These are phyloP conservation scores for Zygnema cylindricum DNA, from an alignment of 139 green algal species.

Conservation along the genomic window DNA sequence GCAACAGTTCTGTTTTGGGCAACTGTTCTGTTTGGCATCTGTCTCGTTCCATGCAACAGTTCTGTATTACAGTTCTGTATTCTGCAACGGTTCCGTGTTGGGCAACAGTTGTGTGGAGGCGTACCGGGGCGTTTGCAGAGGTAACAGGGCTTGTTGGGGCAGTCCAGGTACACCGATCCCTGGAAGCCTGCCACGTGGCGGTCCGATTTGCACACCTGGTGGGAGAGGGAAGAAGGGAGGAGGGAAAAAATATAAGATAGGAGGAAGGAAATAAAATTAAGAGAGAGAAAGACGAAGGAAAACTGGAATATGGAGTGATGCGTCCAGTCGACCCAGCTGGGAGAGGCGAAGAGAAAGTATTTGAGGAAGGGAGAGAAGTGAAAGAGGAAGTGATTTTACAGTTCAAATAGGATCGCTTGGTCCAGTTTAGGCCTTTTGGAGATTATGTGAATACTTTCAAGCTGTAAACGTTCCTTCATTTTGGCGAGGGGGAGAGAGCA, in stretches of 20 bases:
- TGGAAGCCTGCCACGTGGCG: constrained; percentile 88
- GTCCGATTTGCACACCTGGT: constrained; percentile 81
- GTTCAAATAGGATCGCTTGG: background rate
- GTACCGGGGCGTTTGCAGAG: constrained; percentile 77
- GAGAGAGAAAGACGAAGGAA: background rate
- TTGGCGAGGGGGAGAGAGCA: no score
- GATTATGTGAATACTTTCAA: background rate
- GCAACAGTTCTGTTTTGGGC: no score
- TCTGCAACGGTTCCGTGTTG: no score
- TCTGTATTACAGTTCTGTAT: no score
- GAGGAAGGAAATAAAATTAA: background rate
- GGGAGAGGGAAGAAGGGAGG: background rate
- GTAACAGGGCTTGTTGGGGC: constrained; percentile 88
- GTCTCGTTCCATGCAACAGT: no score
- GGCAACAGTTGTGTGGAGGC: no score
- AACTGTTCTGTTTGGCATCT: no score
- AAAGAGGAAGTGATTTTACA: background rate
- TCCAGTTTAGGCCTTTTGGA: no score
- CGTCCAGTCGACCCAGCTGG: background rate
- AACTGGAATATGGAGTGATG: background rate
- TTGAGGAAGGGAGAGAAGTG: background rate
- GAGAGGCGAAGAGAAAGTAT: background rate
- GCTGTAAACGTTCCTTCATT: no score
- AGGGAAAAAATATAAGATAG: background rate
- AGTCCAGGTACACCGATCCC: constrained; percentile 82